Conservation (phyloP, 345 rosid species). For the Streptanthus diversifolius region DNA sequence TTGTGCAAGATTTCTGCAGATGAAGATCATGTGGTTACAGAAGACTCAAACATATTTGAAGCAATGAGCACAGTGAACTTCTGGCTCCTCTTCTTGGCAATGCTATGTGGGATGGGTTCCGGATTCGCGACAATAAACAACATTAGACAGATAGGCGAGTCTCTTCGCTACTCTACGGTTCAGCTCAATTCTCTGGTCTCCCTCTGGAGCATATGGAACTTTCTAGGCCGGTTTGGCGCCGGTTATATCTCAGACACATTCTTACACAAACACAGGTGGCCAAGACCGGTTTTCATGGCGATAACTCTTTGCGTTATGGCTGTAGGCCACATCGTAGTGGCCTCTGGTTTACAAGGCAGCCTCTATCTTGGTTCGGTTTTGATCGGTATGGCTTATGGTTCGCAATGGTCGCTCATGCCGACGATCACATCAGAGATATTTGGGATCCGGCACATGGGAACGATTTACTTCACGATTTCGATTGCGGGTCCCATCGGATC, state of each 20-base stretch:
- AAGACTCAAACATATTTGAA: slow-evolving; percentile 48
- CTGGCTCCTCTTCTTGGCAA: slow-evolving; percentile 75
- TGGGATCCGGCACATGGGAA: slow-evolving; percentile 78
- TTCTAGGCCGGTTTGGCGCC: slow-evolving; percentile 83
- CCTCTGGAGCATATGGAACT: slow-evolving; percentile 84
- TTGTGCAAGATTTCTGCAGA: slow-evolving; percentile 4
- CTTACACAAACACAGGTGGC: slow-evolving; percentile 56
- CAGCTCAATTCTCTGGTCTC: slow-evolving; percentile 72
- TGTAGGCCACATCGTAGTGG: slow-evolving; percentile 59
- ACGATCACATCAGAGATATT: slow-evolving; percentile 69
- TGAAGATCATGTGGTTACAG: slow-evolving; percentile 22
- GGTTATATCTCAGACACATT: slow-evolving; percentile 70
- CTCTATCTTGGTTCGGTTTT: slow-evolving; percentile 65
- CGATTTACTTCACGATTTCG: slow-evolving; percentile 76
- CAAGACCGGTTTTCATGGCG: slow-evolving; percentile 69
- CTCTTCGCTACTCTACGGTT: slow-evolving; percentile 60
- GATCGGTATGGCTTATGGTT: slow-evolving; percentile 79
- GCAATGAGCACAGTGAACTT: slow-evolving; percentile 60
- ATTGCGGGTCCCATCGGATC: slow-evolving; percentile 83
- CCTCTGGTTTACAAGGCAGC: slow-evolving; percentile 57
- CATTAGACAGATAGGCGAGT: slow-evolving; percentile 82
- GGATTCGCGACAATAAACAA: slow-evolving; percentile 79
- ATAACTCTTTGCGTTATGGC: slow-evolving; percentile 56
- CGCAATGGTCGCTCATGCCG: slow-evolving; percentile 88
- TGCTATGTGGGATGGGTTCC: slow-evolving; percentile 76